Evolutionary conservation across 2,329 filamentous ascomycete genomes (phyloP).

Genomic region (Ilyonectria robusta): DNA sequence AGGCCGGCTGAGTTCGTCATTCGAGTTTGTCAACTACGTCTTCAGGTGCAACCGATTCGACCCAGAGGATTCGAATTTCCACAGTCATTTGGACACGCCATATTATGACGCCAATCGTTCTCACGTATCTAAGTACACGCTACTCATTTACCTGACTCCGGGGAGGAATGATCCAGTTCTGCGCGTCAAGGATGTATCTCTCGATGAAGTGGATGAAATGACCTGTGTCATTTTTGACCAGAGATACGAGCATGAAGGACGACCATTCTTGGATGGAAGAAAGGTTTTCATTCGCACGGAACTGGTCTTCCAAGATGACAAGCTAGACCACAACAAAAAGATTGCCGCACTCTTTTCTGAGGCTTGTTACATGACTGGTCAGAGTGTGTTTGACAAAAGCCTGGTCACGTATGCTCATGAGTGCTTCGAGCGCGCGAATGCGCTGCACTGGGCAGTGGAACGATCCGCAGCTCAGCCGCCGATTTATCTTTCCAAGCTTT

Average conservation of each 20-base stretch:
- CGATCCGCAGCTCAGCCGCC: neutral
- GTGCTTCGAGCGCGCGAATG: conserved; percentile 28
- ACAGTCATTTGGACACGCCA: conserved; percentile 18
- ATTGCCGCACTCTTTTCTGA: conserved; percentile 15
- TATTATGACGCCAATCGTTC: conserved; percentile 18
- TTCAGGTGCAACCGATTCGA: conserved; percentile 23
- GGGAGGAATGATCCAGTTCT: conserved; percentile 4
- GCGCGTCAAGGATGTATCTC: conserved; percentile 17
- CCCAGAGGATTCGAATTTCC: conserved; percentile 15
- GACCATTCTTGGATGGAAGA: conserved; percentile 14
- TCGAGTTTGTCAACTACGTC: conserved; percentile 26
- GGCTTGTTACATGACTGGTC: conserved; percentile 28
- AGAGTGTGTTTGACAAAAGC: conserved; percentile 15
- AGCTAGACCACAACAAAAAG: conserved; percentile 1
- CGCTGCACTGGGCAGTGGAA: conserved; percentile 25
- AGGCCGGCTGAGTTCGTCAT: conserved; percentile 8
- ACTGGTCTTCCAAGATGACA: conserved; percentile 10
- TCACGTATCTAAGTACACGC: conserved; percentile 24
- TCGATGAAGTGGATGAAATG: conserved; percentile 8
- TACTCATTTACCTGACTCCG: conserved; percentile 12
- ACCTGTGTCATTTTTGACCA: conserved; percentile 26
- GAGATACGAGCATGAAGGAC: conserved; percentile 23
- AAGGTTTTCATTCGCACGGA: conserved; percentile 22
- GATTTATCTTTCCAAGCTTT: conserved; percentile 10
- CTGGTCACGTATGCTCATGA: conserved; percentile 15